phyloP scores from a whole-genome alignment of 306 rosid species.

The Canavalia gladiata region DNA sequence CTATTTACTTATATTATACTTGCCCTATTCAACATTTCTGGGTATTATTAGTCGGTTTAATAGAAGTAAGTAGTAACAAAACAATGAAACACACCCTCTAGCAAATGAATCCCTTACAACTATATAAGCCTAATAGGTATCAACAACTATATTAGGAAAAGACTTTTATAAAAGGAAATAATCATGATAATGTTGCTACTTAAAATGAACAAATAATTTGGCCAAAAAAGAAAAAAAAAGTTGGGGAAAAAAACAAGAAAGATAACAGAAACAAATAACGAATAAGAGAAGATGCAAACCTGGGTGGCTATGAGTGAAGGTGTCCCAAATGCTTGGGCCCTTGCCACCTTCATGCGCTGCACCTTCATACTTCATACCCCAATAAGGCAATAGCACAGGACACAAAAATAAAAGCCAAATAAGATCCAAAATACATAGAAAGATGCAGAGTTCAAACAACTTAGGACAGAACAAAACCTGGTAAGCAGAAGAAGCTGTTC shows the following conservation, averaged over 20 bases:
- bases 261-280: background rate
- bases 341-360: constrained; percentile 68
- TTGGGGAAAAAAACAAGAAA: background rate
- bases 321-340: constrained; percentile 78
- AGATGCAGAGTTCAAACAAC: background rate
- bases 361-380: constrained; percentile 51
- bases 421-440: constrained; percentile 38
- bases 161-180: constrained; percentile 20
- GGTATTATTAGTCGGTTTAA: background rate
- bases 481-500: constrained; percentile 70
- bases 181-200: background rate
- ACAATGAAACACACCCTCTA: background rate
- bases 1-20: background rate
- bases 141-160: background rate
- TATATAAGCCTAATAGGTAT: background rate
- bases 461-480: constrained; percentile 55
- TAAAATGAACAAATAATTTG: background rate
- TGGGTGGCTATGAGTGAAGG: constrained; percentile 65
- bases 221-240: background rate
- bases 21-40: constrained; percentile 17
- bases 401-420: background rate
- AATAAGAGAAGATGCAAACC: constrained; percentile 41
- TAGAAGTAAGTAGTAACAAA: background rate
- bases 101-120: background rate
- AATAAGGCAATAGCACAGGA: background rate